phyloP scores from a whole-genome alignment of 129 eudicot genomes.

The Pulicaria dysenterica region DNA sequence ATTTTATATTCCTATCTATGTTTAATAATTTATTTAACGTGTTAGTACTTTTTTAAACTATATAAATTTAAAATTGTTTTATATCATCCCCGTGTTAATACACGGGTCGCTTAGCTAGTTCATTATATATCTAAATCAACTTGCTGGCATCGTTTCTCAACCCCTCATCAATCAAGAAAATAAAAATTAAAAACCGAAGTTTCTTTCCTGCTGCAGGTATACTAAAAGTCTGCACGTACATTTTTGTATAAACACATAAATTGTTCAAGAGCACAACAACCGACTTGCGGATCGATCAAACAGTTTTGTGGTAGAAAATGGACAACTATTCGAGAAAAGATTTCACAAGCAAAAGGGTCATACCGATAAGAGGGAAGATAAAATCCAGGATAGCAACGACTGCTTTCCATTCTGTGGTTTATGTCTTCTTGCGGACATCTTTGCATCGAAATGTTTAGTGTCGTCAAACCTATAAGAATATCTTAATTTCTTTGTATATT shows the following conservation, averaged over 20 bases:
- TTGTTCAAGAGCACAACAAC: slow-evolving; percentile 8
- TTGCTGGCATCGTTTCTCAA: slow-evolving; percentile 33
- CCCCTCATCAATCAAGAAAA: slow-evolving; percentile 15
- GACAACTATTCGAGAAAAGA: slow-evolving; percentile 22
- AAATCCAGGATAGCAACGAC: slow-evolving; percentile 52
- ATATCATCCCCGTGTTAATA: too few relatives aligned
- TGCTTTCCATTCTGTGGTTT: slow-evolving; percentile 50
- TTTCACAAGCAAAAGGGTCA: slow-evolving; percentile 29
- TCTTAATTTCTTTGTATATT: too few relatives aligned
- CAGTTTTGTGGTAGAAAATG: slow-evolving; percentile 8
- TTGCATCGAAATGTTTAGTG: slow-evolving; percentile 20
- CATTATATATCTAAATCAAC: neutral
- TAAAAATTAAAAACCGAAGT: slow-evolving; percentile 2
- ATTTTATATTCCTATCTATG: too few relatives aligned
- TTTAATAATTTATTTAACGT: too few relatives aligned
- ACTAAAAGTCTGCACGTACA: neutral
- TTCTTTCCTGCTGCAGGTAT: slow-evolving; percentile 20
- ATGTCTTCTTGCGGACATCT: slow-evolving; percentile 33
- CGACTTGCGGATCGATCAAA: neutral
- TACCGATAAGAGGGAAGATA: slow-evolving; percentile 60
- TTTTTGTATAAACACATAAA: slow-evolving; percentile 21
- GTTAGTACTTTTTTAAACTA: too few relatives aligned
- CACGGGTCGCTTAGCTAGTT: too few relatives aligned
- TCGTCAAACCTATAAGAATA: slow-evolving; percentile 1
- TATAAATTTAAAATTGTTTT: too few relatives aligned